These are phyloP conservation scores for Podospora pseudoanserina DNA, from an alignment of 495 filamentous ascomycete species.

Conservation along the genomic window DNA sequence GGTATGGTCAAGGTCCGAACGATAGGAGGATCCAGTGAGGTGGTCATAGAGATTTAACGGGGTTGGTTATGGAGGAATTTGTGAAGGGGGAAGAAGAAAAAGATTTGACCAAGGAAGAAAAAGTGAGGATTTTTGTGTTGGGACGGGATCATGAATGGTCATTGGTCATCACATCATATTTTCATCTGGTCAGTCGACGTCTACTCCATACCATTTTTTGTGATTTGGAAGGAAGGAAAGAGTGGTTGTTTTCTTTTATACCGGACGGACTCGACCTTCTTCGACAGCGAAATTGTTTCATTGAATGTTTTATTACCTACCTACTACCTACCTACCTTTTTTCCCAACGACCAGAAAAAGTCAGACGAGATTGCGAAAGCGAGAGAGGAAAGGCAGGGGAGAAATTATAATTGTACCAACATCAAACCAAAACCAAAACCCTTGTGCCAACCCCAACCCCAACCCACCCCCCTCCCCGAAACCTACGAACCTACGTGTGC, in stretches of 20 bases:
- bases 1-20: constrained; percentile 1
- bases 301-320: background rate
- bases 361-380: background rate
- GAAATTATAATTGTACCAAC: background rate
- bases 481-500: background rate
- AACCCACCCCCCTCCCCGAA: background rate
- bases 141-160: background rate
- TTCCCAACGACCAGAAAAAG: background rate
- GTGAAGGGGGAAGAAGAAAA: background rate
- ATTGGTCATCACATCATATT: background rate
- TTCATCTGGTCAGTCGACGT: background rate
- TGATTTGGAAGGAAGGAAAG: background rate
- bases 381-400: background rate
- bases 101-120: background rate
- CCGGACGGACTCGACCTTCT: background rate
- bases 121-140: background rate
- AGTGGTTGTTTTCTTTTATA: background rate
- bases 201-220: background rate
- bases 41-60: background rate
- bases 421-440: background rate
- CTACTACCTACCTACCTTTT: too few relatives aligned
- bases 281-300: background rate
- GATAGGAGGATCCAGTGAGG: background rate
- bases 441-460: background rate
- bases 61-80: background rate